Conservation (phyloP, 805 yeast genomes). For the Danielia oregonensis region DNA sequence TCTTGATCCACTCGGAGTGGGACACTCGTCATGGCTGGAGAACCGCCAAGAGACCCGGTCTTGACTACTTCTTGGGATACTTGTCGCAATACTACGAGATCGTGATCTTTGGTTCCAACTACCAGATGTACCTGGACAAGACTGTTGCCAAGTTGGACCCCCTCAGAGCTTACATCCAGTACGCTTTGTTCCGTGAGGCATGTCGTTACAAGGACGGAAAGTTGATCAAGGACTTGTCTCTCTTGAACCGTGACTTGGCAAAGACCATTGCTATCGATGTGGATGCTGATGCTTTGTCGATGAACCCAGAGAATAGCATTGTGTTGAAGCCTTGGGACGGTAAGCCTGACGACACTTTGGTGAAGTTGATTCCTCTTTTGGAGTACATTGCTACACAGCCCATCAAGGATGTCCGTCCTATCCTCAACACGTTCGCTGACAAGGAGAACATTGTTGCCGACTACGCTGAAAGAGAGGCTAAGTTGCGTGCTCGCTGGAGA, state of each 20-base stretch:
- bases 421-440: slow-evolving; percentile 68
- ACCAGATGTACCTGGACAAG: slow-evolving; percentile 80
- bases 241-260: slow-evolving; percentile 84
- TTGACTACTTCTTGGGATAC: slow-evolving; percentile 93
- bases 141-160: slow-evolving; percentile 91
- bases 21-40: slow-evolving; percentile 92
- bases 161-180: slow-evolving; percentile 80
- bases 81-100: slow-evolving; percentile 94
- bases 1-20: slow-evolving; percentile 91
- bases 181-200: slow-evolving; percentile 86
- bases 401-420: slow-evolving; percentile 85
- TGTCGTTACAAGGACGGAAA: slow-evolving; percentile 87
- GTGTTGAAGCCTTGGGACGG: slow-evolving; percentile 87
- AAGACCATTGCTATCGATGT: slow-evolving; percentile 81
- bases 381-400: slow-evolving; percentile 91
- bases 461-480: slow-evolving; percentile 71
- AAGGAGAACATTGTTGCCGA: slow-evolving; percentile 69
- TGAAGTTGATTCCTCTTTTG: slow-evolving; percentile 83
- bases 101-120: slow-evolving; percentile 83
- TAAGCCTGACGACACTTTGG: slow-evolving; percentile 69
- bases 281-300: slow-evolving; percentile 61
- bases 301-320: slow-evolving; percentile 95
- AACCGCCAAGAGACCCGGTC: slow-evolving; percentile 98
- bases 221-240: slow-evolving; percentile 81
- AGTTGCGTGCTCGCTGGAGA: slow-evolving; percentile 68